Evolutionary conservation across 768 basidiomycete species (phyloP).

Genomic region (Steccherinum ochraceum): DNA sequence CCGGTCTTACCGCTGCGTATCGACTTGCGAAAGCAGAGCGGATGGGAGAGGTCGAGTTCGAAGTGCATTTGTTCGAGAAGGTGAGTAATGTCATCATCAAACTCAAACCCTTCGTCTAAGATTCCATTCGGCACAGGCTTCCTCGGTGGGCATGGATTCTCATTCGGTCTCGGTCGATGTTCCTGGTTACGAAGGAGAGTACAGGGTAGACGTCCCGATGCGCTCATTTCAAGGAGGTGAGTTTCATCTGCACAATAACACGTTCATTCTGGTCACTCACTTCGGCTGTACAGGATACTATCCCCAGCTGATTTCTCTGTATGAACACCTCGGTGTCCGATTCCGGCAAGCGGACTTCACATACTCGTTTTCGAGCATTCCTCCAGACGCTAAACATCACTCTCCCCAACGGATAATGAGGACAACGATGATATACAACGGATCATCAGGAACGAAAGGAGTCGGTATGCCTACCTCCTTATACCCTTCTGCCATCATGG

Average conservation of each 20-base stretch:
- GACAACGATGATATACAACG: constrained; percentile 61
- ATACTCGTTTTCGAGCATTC: constrained; percentile 62
- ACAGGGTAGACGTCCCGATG: constrained; percentile 77
- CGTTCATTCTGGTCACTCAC: not conserved
- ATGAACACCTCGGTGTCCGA: constrained; percentile 51
- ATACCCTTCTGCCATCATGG: not conserved
- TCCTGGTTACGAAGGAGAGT: constrained; percentile 30
- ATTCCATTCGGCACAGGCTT: constrained; percentile 32
- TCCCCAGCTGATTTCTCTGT: constrained; percentile 59
- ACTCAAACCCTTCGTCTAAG: not conserved
- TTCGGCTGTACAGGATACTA: constrained; percentile 75
- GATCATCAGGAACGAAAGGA: constrained; percentile 47
- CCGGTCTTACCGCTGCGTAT: constrained; percentile 66
- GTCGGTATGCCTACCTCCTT: constrained; percentile 43
- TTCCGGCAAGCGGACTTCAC: constrained; percentile 55
- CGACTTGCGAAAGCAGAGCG: constrained; percentile 32
- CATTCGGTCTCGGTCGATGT: constrained; percentile 44
- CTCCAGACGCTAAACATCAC: constrained; percentile 16
- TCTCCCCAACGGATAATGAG: constrained; percentile 23
- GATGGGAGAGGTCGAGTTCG: constrained; percentile 39
- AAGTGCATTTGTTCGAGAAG: constrained; percentile 74
- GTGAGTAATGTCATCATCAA: constrained; percentile 29
- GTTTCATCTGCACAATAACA: constrained; percentile 10
- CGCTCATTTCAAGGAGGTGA: constrained; percentile 73
- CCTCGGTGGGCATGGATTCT: constrained; percentile 62